phyloP scores from a whole-genome alignment of 345 rosid species.

The Schrenkiella parvula region DNA sequence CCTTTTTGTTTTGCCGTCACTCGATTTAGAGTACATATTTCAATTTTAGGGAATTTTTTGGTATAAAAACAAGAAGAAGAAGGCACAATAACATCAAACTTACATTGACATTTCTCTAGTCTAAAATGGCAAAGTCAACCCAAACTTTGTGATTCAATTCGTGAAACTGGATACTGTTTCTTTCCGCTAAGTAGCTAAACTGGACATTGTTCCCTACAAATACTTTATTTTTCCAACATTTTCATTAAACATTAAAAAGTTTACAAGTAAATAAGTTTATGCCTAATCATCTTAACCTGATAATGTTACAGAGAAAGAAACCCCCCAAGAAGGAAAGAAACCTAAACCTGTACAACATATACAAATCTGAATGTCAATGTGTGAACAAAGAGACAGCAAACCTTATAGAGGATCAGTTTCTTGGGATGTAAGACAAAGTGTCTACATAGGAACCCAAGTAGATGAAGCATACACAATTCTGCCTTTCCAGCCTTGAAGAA shows the following conservation, averaged over 20 bases:
- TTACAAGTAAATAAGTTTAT: not conserved
- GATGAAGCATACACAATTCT: constrained; percentile 58
- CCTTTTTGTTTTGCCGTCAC: no score
- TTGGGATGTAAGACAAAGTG: not conserved
- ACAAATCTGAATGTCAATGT: not conserved
- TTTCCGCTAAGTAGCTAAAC: no score
- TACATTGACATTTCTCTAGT: no score
- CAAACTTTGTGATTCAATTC: no score
- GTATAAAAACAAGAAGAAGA: no score
- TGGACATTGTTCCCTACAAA: no score
- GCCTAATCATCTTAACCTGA: not conserved
- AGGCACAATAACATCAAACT: no score
- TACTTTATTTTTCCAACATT: not conserved
- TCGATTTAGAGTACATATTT: no score
- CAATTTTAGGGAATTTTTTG: no score
- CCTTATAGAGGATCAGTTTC: not conserved
- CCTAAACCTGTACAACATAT: constrained; percentile 13
- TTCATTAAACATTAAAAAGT: not conserved
- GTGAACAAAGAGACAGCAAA: not conserved
- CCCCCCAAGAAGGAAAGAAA: not conserved
- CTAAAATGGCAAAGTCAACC: no score
- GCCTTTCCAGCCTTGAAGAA: constrained; percentile 88
- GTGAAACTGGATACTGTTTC: no score
- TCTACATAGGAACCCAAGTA: constrained; percentile 49
- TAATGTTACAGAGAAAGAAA: not conserved